phyloP scores from a whole-genome alignment of 1,284 basidiomycete species.

The Caloboletus firmus region DNA sequence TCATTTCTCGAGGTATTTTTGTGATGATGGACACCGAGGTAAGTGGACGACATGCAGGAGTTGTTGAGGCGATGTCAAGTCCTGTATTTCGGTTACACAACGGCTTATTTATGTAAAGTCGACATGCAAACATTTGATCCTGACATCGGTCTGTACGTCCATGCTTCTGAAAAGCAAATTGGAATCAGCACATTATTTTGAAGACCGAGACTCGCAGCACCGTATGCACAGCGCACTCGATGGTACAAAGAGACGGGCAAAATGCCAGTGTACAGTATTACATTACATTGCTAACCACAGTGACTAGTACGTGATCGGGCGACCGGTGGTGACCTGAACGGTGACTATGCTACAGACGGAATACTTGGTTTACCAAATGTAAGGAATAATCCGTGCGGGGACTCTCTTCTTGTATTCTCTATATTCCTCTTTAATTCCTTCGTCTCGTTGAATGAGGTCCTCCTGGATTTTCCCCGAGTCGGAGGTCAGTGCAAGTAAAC shows the following conservation, averaged over 20 bases:
- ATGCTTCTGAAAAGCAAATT: neutral
- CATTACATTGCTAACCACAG: neutral
- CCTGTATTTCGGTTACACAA: too few relatives aligned
- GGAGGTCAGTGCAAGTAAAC: neutral
- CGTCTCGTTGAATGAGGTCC: conserved; percentile 1
- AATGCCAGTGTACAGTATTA: neutral
- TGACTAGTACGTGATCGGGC: neutral
- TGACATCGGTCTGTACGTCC: neutral
- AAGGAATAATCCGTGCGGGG: conserved; percentile 30
- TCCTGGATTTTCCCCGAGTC: conserved; percentile 1
- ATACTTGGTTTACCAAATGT: conserved; percentile 24
- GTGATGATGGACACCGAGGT: too few relatives aligned
- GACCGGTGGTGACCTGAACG: neutral
- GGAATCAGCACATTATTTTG: neutral
- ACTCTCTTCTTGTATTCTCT: conserved; percentile 30
- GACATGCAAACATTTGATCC: neutral
- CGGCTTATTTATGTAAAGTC: too few relatives aligned
- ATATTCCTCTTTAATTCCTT: conserved; percentile 17
- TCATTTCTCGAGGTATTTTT: too few relatives aligned
- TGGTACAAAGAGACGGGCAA: neutral
- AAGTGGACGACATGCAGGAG: too few relatives aligned
- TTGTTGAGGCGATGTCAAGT: too few relatives aligned
- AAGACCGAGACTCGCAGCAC: neutral
- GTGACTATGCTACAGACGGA: neutral
- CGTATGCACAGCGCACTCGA: neutral